These are phyloP conservation scores for Umbelopsis vinacea DNA, from an alignment of 192 early-diverging fungal genomes.

Conservation along the genomic window DNA sequence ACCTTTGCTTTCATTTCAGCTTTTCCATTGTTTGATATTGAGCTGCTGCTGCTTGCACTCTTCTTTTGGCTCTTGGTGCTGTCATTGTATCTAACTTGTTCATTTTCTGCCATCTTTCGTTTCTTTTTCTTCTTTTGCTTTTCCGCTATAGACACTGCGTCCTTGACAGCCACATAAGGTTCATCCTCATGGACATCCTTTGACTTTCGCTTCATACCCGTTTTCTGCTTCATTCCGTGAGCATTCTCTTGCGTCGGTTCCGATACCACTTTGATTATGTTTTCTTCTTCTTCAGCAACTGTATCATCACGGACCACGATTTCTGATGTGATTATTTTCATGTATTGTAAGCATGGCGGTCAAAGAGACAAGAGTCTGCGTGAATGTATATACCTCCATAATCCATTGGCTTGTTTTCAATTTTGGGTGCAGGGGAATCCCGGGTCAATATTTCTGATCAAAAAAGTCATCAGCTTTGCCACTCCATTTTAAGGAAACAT, in stretches of 20 bases:
- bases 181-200: background rate
- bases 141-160: background rate
- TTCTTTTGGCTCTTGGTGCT: background rate
- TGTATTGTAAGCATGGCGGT: too few relatives aligned
- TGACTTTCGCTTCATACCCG: background rate
- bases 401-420: too few relatives aligned
- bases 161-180: background rate
- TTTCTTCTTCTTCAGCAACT: background rate
- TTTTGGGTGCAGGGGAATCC: background rate
- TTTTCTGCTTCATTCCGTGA: background rate
- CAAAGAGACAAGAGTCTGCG: too few relatives aligned
- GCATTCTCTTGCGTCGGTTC: background rate
- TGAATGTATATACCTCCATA: too few relatives aligned
- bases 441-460: constrained; percentile 3
- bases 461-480: too few relatives aligned
- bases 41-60: background rate
- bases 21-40: background rate
- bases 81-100: background rate
- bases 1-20: background rate
- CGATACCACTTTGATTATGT: background rate
- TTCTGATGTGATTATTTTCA: too few relatives aligned
- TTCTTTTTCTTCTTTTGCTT: constrained; percentile 13
- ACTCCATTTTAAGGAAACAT: too few relatives aligned
- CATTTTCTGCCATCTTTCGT: background rate
- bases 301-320: background rate